Evolutionary conservation across 2,329 filamentous ascomycete species (phyloP).

Genomic region (Fusarium chuoi): DNA sequence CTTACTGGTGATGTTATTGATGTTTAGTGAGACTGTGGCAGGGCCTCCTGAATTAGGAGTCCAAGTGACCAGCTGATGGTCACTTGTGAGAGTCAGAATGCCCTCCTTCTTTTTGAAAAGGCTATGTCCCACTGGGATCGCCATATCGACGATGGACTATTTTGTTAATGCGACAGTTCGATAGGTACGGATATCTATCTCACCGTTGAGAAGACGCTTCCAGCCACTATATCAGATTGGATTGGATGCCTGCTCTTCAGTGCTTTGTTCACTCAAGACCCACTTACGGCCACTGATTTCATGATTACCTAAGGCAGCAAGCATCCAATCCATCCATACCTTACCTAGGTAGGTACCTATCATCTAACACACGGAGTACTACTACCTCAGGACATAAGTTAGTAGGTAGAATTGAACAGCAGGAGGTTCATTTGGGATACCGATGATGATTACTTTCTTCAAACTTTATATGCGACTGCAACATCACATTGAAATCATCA

Average conservation of each 20-base stretch:
- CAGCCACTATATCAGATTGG: background rate
- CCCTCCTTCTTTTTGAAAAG: slow-evolving; percentile 98
- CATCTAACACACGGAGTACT: too few relatives aligned
- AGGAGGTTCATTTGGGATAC: background rate
- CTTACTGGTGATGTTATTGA: slow-evolving; percentile 86
- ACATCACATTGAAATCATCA: background rate
- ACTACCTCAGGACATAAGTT: background rate
- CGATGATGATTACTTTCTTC: background rate
- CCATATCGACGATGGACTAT: slow-evolving; percentile 54
- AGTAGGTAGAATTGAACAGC: background rate
- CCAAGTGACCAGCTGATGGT: slow-evolving; percentile 83
- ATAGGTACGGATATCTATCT: background rate
- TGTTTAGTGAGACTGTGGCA: slow-evolving; percentile 73
- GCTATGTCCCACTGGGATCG: slow-evolving; percentile 71
- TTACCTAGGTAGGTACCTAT: too few relatives aligned
- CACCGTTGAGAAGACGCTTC: background rate
- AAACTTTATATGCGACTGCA: background rate
- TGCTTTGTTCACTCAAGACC: slow-evolving; percentile 11
- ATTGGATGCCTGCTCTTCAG: background rate
- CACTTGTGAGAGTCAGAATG: slow-evolving; percentile 76
- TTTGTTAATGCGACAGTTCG: background rate
- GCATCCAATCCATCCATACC: too few relatives aligned
- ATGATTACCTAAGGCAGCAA: slow-evolving; percentile 17
- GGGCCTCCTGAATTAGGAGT: slow-evolving; percentile 74
- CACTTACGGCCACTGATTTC: slow-evolving; percentile 14